Conservation (phyloP, 108 stramenopile genomes). For the Skeletonema tropicum region DNA sequence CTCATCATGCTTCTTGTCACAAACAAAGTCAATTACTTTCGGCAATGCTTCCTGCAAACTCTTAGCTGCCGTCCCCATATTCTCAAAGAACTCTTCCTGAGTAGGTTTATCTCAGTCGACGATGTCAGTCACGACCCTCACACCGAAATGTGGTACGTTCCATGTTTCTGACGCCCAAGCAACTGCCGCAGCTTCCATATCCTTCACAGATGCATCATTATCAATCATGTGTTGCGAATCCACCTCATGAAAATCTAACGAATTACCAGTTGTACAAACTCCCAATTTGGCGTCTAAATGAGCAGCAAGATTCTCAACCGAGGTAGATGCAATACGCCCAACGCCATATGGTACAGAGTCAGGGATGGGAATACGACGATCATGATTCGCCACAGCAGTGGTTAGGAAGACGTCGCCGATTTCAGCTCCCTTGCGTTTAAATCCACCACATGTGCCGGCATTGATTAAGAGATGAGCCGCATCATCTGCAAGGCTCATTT, state of each 20-base stretch:
- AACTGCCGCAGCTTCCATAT: conserved; percentile 98
- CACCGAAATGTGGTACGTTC: conserved; percentile 83
- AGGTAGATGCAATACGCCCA: conserved; percentile 64
- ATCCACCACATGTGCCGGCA: conserved; percentile 97
- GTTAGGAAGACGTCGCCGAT: conserved; percentile 95
- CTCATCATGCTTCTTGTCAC: conserved; percentile 66
- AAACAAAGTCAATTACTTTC: conserved; percentile 86
- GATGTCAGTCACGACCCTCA: conserved; percentile 98
- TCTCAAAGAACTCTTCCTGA: conserved; percentile 96
- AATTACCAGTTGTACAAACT: conserved; percentile 92
- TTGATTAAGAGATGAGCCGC: conserved; percentile 86
- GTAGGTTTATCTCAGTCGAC: conserved; percentile 89
- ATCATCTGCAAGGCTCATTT: conserved; percentile 33
- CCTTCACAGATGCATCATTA: conserved; percentile 92
- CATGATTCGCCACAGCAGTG: conserved; percentile 90
- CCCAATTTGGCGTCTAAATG: conserved; percentile 79
- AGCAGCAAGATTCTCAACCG: conserved; percentile 53
- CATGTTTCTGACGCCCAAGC: conserved; percentile 85
- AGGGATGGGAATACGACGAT: conserved; percentile 96
- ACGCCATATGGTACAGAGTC: conserved; percentile 88
- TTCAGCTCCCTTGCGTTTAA: conserved; percentile 81
- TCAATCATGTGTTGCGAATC: conserved; percentile 80
- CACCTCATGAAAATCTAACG: conserved; percentile 84
- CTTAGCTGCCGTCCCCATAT: conserved; percentile 85
- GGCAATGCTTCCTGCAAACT: conserved; percentile 91